Conservation (phyloP, 805 yeast genomes). For the Saccharomycopsis malanga region DNA sequence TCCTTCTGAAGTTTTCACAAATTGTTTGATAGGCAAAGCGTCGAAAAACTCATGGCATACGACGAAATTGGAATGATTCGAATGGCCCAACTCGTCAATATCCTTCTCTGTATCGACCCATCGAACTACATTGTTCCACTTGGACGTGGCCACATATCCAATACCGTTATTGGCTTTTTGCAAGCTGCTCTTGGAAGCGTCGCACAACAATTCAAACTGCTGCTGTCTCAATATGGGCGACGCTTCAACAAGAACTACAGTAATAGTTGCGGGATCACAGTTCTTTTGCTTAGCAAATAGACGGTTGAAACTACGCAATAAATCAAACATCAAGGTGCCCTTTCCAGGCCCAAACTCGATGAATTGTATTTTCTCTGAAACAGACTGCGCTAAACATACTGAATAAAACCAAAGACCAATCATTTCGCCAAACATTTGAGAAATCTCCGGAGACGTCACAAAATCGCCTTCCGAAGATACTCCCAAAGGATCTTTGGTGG, state of each 20-base stretch:
- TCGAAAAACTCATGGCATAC: constrained; percentile 86
- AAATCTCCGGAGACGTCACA: constrained; percentile 79
- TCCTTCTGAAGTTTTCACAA: constrained; percentile 53
- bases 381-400: constrained; percentile 51
- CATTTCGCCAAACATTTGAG: constrained; percentile 82
- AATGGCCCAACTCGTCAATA: constrained; percentile 26
- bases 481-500: constrained; percentile 69
- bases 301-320: constrained; percentile 41
- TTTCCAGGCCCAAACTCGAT: constrained; percentile 83
- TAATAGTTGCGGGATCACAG: constrained; percentile 25
- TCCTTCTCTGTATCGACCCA: constrained; percentile 59
- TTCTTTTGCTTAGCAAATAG: constrained; percentile 25
- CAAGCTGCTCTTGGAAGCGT: constrained; percentile 21
- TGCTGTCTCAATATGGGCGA: constrained; percentile 53
- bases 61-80: constrained; percentile 45
- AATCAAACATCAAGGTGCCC: constrained; percentile 72
- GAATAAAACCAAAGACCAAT: constrained; percentile 66
- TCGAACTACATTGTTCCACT: constrained; percentile 45
- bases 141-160: constrained; percentile 34
- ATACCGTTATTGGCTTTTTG: constrained; percentile 30
- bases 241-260: constrained; percentile 60
- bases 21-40: constrained; percentile 73
- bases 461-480: constrained; percentile 54
- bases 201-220: constrained; percentile 49
- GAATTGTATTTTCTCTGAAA: constrained; percentile 35